Base-by-base conservation (phyloP, 495 filamentous ascomycete species). In the Xylaria nigripes region DNA sequence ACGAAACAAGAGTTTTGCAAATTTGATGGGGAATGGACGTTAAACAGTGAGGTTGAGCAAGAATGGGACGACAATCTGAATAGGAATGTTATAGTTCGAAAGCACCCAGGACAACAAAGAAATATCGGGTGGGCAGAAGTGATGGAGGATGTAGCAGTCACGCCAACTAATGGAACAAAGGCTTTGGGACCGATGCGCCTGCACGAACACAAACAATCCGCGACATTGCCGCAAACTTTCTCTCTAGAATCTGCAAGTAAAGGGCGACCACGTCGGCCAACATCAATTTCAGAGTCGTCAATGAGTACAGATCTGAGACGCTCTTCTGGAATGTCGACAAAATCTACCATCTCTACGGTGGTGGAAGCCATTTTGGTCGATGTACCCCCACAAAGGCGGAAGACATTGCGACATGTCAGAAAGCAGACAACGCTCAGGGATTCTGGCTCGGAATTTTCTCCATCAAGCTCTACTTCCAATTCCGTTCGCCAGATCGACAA, bases 321-420 rank as follows among this genome's bases (percentile, higher is more conserved):
- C 32, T 76, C 80, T 29, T 91, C 87, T 18, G 74, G 71, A 15
- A 74, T 83, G 55, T 89, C 87, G 10, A 74, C 70, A 19, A 74
- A 65, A 46, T 80, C 77, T 45, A 78, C 75, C 6, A 75, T 78
- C 8, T 89, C 86, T 3, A 89, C 86, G 0, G 68, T 82, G 4
- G 77, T 90, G 15, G 85, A 86, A 68, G 86, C 82, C 10, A 78
- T 87, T 66, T 76, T 89, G 23, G 79, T 89, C 32, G 83, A 86
- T 45, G 71, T 74, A 3, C 73, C 76, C 4, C 81, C 79, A 40
- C 73, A 71, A 51, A 75, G 79, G 44, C 72, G 71, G 13, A 76
- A 78, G 58, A 82, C 78, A 23, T 70, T 91, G 50, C 81, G 87
- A 45, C 87, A 90, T 63, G 81, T 80, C 21, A 82, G 80, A 59